Conservation (phyloP, 352 stramenopile species). For the Globisporangium nagaii region DNA sequence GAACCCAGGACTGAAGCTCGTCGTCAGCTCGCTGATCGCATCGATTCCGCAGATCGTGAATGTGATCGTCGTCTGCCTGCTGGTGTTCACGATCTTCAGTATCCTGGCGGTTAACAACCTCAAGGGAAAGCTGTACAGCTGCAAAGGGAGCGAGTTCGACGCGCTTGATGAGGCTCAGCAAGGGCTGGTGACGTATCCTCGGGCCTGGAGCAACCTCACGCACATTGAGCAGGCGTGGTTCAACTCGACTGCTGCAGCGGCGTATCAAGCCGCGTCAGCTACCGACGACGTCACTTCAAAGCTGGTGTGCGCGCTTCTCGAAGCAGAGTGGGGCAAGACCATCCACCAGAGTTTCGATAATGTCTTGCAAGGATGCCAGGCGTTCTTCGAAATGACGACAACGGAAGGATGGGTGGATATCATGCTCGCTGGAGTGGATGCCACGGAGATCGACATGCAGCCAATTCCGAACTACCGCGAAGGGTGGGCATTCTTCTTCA, state of each 20-base stretch:
- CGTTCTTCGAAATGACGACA: conserved; percentile 90
- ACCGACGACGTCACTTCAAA: conserved; percentile 29
- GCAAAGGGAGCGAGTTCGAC: conserved; percentile 44
- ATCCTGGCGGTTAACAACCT: conserved; percentile 90
- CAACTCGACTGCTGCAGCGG: conserved; percentile 7
- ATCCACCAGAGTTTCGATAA: conserved; percentile 83
- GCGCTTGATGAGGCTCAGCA: conserved; percentile 27
- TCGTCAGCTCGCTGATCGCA: conserved; percentile 77
- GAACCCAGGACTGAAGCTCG: conserved; percentile 58
- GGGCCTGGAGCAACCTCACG: conserved; percentile 38
- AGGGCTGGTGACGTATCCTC: conserved; percentile 38
- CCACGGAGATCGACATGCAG: conserved; percentile 88
- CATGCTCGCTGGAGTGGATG: conserved; percentile 86
- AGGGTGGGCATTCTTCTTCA: conserved; percentile 81
- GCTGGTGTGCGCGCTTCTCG: conserved; percentile 34
- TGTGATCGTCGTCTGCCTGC: conserved; percentile 75
- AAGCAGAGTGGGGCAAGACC: conserved; percentile 30
- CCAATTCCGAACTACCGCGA: conserved; percentile 73
- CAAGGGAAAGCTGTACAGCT: conserved; percentile 84
- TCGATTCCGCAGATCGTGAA: conserved; percentile 80
- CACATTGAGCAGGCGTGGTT: conserved; percentile 34
- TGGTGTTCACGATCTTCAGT: conserved; percentile 86
- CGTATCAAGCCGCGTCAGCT: conserved; percentile 11
- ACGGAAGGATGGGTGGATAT: conserved; percentile 88
- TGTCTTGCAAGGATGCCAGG: conserved; percentile 51